Percentiles rank a stretch among this genome's conserved stretches.
These are phyloP conservation scores for Debaryomyces sp. DNA, from an alignment of 1,139 yeast species.

Conservation along the genomic window DNA sequence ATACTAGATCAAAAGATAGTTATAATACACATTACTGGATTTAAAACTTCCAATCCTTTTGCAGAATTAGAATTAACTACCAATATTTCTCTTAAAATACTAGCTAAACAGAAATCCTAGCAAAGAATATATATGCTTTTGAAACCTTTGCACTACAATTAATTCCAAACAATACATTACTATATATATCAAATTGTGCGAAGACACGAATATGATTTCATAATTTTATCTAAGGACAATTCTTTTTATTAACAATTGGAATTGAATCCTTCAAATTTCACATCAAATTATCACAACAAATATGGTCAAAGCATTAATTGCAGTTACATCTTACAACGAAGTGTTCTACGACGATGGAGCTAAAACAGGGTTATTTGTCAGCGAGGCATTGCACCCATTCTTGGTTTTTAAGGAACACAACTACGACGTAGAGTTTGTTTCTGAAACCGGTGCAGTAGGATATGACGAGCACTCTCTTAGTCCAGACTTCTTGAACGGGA, in stretches of 20 bases:
- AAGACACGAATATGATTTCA: no score
- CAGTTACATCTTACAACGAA: constrained; percentile 52
- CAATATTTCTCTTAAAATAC: no score
- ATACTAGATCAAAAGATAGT: no score
- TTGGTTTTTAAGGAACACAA: constrained; percentile 48
- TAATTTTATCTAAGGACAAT: no score
- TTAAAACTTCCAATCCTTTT: no score
- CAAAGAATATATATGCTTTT: no score
- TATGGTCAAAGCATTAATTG: constrained; percentile 49
- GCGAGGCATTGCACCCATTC: constrained; percentile 63
- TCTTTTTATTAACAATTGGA: background rate
- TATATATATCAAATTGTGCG: no score
- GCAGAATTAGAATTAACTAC: no score
- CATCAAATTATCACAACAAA: background rate
- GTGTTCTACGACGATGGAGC: constrained; percentile 57
- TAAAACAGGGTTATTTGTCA: constrained; percentile 57
- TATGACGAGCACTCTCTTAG: constrained; percentile 55
- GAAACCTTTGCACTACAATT: no score
- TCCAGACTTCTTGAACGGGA: constrained; percentile 42
- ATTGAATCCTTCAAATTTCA: background rate
- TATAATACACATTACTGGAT: no score
- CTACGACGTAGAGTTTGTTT: constrained; percentile 54
- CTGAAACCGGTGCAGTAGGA: constrained; percentile 59
- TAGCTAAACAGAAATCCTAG: no score
- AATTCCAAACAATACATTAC: no score